A percentile compares a stretch with the other conserved stretches of the same genome.
Conservation (phyloP, 2,329 filamentous ascomycete genomes). For the Sclerotinia borealis region DNA sequence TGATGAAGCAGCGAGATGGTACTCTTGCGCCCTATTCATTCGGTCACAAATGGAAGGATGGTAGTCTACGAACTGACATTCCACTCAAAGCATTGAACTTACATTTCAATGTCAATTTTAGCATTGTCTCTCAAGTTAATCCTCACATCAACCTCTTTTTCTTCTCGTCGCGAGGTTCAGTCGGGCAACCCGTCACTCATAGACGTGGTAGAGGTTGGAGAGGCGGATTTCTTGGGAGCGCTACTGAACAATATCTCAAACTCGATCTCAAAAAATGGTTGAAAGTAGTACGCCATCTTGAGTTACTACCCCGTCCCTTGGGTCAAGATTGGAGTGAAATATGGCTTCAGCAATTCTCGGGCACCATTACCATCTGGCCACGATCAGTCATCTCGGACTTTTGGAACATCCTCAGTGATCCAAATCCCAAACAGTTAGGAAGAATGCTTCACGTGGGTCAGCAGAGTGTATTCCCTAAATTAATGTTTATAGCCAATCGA, state of each 20-base stretch:
- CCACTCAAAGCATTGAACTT: conserved; percentile 90
- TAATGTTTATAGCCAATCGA: conserved; percentile 85
- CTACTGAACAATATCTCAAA: conserved; percentile 91
- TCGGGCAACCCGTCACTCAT: conserved; percentile 90
- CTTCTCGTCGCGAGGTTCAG: conserved; percentile 87
- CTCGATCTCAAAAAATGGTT: conserved; percentile 97
- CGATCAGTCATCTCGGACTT: conserved; percentile 75
- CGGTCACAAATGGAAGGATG: conserved; percentile 99
- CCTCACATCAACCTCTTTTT: conserved; percentile 99
- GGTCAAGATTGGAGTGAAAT: conserved; percentile 97
- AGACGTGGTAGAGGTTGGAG: conserved; percentile 91
- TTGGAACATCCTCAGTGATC: conserved; percentile 78
- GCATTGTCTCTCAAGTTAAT: conserved; percentile 83
- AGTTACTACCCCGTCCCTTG: conserved; percentile 80
- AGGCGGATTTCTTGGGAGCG: conserved; percentile 87
- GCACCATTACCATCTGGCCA: conserved; percentile 95
- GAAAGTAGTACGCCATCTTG: conserved; percentile 85
- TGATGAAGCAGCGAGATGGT: conserved; percentile 77
- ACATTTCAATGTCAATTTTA: conserved; percentile 98
- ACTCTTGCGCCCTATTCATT: conserved; percentile 85
- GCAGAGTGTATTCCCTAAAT: conserved; percentile 81
- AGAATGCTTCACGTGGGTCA: conserved; percentile 88
- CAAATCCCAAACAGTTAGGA: conserved; percentile 65
- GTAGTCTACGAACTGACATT: conserved; percentile 88
- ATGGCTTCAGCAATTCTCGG: conserved; percentile 91